Evolutionary conservation across 1,284 basidiomycete genomes (phyloP).

Genomic region (Moniliophthora roreri): DNA sequence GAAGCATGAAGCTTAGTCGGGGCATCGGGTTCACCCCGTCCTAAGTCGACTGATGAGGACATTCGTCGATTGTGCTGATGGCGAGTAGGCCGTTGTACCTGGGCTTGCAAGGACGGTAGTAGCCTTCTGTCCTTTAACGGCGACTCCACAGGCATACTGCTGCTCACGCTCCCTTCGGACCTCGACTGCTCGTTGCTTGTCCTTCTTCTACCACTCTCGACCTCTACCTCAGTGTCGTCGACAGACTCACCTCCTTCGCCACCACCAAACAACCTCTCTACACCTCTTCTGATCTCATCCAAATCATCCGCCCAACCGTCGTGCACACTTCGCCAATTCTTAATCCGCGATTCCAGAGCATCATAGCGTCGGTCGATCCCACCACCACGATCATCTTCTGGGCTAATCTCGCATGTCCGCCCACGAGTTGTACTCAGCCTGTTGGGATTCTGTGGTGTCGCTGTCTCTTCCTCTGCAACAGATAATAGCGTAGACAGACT

Average conservation of each 20-base stretch:
- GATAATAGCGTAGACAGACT: slow-evolving; percentile 48
- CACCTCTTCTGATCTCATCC: slow-evolving; percentile 59
- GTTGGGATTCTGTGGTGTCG: slow-evolving; percentile 33
- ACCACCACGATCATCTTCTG: not conserved
- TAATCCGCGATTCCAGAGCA: slow-evolving; percentile 10
- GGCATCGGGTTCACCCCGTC: not conserved
- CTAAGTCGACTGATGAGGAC: not conserved
- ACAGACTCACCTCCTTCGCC: slow-evolving; percentile 15
- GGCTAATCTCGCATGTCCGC: slow-evolving; percentile 3
- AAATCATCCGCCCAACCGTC: slow-evolving; percentile 66
- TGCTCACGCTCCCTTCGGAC: slow-evolving; percentile 37
- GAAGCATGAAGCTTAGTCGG: slow-evolving; percentile 13
- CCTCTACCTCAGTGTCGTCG: slow-evolving; percentile 14
- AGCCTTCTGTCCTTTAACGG: not conserved
- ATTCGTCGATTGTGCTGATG: not conserved
- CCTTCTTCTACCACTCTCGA: not conserved
- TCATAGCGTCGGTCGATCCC: not conserved
- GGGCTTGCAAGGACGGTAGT: no score
- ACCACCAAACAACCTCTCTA: slow-evolving; percentile 53
- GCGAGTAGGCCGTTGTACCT: not conserved
- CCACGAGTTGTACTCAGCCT: slow-evolving; percentile 3
- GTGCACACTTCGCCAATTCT: slow-evolving; percentile 27
- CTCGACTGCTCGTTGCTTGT: slow-evolving; percentile 1
- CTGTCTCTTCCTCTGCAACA: slow-evolving; percentile 36
- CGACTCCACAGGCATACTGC: slow-evolving; percentile 45